Percentiles rank a stretch among this genome's conserved stretches.
Conservation (phyloP, 2,329 filamentous ascomycete genomes). For the Fusarium verticillioides region DNA sequence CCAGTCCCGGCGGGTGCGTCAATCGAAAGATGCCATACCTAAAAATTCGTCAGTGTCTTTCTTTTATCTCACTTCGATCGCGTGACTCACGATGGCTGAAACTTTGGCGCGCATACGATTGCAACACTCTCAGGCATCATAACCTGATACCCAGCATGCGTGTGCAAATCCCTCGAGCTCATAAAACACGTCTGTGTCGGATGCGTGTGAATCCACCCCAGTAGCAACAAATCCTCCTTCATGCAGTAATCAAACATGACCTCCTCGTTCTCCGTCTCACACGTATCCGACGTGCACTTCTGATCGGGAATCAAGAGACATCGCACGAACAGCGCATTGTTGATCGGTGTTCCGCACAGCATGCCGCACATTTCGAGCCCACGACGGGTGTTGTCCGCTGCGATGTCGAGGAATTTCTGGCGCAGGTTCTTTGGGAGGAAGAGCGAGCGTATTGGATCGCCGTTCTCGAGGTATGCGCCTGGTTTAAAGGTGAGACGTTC, state of each 20-base stretch:
- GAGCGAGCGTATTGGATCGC: constrained; percentile 84
- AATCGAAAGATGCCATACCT: constrained; percentile 93
- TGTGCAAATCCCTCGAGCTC: constrained; percentile 93
- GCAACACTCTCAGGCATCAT: constrained; percentile 98
- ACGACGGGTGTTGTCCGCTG: constrained; percentile 77
- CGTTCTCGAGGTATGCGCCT: constrained; percentile 89
- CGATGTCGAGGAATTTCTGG: constrained; percentile 77
- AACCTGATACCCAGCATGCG: constrained; percentile 91
- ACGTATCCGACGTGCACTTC: constrained; percentile 89
- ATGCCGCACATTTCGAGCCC: constrained; percentile 97
- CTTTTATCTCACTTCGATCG: neutral
- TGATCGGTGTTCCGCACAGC: constrained; percentile 88
- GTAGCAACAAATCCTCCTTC: constrained; percentile 81
- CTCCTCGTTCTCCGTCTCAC: constrained; percentile 89
- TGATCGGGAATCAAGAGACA: constrained; percentile 92
- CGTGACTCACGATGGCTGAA: constrained; percentile 73
- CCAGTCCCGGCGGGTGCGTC: constrained; percentile 90
- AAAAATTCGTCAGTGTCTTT: neutral
- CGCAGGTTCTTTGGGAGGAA: constrained; percentile 86
- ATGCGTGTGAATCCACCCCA: constrained; percentile 99
- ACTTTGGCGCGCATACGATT: constrained; percentile 92
- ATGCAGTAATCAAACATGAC: constrained; percentile 91
- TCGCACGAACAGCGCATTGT: constrained; percentile 92
- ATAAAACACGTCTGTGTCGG: constrained; percentile 98
- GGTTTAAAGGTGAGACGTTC: constrained; percentile 75